These are phyloP conservation scores for Geranium brycei DNA, from an alignment of 345 rosid species.

Conservation along the genomic window DNA sequence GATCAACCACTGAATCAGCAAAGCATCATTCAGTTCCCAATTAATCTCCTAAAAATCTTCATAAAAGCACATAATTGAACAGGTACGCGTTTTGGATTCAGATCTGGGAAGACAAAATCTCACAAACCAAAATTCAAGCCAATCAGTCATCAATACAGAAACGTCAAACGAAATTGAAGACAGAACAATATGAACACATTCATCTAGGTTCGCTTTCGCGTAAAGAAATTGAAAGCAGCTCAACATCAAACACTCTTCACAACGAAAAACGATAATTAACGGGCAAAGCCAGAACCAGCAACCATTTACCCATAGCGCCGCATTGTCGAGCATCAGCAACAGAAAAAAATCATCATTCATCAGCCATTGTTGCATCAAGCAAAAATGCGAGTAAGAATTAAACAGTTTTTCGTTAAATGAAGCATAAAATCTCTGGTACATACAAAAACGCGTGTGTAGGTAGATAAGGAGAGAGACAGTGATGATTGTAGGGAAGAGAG, in stretches of 20 bases:
- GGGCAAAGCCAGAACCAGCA: neutral
- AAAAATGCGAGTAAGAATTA: neutral
- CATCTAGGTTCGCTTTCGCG: too few relatives aligned
- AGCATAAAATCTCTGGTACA: neutral
- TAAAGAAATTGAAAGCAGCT: too few relatives aligned
- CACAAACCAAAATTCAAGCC: neutral
- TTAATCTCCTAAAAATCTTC: neutral
- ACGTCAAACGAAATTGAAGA: neutral
- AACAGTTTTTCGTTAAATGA: neutral
- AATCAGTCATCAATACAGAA: neutral
- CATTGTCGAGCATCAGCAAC: neutral
- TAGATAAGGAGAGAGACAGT: neutral
- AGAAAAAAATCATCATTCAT: neutral
- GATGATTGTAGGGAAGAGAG: neutral
- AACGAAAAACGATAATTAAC: neutral
- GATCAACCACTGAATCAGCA: neutral
- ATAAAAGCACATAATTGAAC: neutral
- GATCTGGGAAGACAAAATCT: neutral
- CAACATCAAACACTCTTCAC: neutral
- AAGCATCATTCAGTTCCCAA: neutral
- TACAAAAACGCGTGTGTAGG: neutral
- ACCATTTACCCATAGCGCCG: neutral
- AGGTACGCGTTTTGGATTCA: neutral
- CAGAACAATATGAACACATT: neutral
- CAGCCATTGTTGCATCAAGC: neutral